phyloP scores from a whole-genome alignment of 352 stramenopile genomes.

The Phytophthora tubulina region DNA sequence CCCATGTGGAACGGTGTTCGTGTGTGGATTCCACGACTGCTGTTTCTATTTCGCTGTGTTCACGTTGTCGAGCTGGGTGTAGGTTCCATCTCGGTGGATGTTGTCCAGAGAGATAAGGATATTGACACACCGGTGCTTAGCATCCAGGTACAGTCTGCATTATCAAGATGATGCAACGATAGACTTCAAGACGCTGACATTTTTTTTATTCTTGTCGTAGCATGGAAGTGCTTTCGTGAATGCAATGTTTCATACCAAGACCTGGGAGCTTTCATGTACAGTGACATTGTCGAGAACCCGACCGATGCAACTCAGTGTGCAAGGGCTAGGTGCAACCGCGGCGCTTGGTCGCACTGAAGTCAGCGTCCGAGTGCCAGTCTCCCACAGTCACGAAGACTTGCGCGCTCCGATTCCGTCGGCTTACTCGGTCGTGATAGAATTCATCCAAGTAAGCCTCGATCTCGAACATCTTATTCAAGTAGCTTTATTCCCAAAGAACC shows the following conservation, averaged over 20 bases:
- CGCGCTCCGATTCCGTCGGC: constrained; percentile 32
- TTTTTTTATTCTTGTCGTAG: constrained; percentile 26
- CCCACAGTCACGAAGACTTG: constrained; percentile 15
- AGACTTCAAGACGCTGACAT: neutral
- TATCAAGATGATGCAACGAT: neutral
- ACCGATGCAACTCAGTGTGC: constrained; percentile 20
- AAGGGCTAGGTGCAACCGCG: constrained; percentile 12
- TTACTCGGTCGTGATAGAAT: constrained; percentile 29
- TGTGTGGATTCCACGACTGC: constrained; percentile 52
- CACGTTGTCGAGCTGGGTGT: constrained; percentile 49
- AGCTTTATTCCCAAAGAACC: constrained; percentile 15
- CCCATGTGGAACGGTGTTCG: constrained; percentile 45
- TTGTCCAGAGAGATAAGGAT: constrained; percentile 34
- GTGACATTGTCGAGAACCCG: constrained; percentile 29
- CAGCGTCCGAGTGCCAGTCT: constrained; percentile 38
- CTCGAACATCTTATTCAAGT: constrained; percentile 24
- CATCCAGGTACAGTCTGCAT: constrained; percentile 27
- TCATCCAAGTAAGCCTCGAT: constrained; percentile 33
- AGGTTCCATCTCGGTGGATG: constrained; percentile 43
- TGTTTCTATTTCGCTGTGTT: constrained; percentile 46
- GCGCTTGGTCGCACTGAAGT: constrained; percentile 42
- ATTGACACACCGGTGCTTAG: constrained; percentile 14
- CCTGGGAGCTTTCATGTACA: constrained; percentile 27
- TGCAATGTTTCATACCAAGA: constrained; percentile 34
- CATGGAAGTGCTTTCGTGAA: constrained; percentile 41